These are phyloP conservation scores for Boletus barrowsii DNA, from an alignment of 768 basidiomycete genomes.

Conservation along the genomic window DNA sequence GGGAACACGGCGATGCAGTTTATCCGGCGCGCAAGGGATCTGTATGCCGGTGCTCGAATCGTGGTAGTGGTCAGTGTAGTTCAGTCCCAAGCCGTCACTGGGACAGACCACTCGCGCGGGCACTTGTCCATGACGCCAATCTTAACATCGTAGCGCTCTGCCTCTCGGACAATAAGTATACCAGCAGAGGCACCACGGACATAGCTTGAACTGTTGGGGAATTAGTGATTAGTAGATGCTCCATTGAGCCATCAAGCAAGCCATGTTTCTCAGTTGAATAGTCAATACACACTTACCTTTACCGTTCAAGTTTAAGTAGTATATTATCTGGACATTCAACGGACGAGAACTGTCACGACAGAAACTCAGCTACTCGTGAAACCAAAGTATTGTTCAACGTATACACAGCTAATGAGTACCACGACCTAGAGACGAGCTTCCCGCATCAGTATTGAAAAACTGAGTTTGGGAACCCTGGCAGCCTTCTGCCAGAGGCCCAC, in stretches of 20 bases:
- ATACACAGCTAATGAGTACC: no score
- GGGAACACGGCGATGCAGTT: constrained; percentile 14
- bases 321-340: no score
- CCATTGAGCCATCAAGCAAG: no score
- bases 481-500: constrained; percentile 5
- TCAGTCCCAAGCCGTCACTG: constrained; percentile 13
- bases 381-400: no score
- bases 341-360: no score
- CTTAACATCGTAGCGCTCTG: constrained; percentile 10
- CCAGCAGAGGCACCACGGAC: constrained; percentile 9
- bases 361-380: no score
- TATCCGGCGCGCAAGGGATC: constrained; percentile 9
- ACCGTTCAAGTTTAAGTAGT: no score
- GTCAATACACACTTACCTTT: no score
- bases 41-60: constrained; percentile 13
- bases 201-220: constrained; percentile 9
- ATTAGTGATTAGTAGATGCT: not conserved
- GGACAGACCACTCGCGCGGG: constrained; percentile 9
- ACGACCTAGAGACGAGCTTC: no score
- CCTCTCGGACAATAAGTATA: constrained; percentile 14
- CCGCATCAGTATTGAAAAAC: no score
- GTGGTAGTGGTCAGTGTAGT: constrained; percentile 13
- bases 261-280: no score
- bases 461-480: not conserved
- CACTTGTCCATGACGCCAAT: constrained; percentile 12